Percentiles rank a stretch among this genome's conserved stretches.
Conservation (phyloP, 2,329 filamentous ascomycete species). For the Penicillium vulpinum region DNA sequence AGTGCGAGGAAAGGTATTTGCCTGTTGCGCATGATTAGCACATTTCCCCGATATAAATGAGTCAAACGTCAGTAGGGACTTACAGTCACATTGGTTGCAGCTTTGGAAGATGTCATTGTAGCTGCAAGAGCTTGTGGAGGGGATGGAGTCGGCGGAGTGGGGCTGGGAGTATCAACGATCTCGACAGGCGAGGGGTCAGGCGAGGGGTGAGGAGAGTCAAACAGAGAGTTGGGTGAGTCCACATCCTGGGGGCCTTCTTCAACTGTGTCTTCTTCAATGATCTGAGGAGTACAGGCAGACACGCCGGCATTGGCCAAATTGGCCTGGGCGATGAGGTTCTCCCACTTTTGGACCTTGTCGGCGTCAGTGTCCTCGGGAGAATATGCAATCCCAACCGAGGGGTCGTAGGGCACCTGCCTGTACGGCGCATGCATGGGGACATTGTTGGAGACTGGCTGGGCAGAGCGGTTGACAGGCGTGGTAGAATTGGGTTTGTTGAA, state of each 20-base stretch:
- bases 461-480: background rate
- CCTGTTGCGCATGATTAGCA: background rate
- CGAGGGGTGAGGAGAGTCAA: background rate
- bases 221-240: background rate
- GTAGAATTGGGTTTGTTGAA: background rate
- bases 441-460: background rate
- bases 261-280: background rate
- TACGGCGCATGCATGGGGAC: background rate
- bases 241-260: background rate
- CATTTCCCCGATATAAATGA: background rate
- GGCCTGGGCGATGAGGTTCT: background rate
- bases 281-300: background rate
- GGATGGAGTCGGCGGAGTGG: background rate
- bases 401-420: background rate
- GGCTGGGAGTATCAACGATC: background rate
- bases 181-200: background rate
- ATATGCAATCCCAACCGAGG: background rate
- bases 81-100: background rate
- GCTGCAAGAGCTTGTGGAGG: background rate
- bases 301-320: background rate
- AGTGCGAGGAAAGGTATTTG: background rate
- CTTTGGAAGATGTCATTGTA: background rate
- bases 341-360: background rate
- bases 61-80: background rate
- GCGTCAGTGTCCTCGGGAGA: background rate